Evolutionary conservation across 805 yeast genomes (phyloP), one percentile per base, ranked within the genome.

Genomic region (Wickerhamomyces chaumierensis): DNA sequence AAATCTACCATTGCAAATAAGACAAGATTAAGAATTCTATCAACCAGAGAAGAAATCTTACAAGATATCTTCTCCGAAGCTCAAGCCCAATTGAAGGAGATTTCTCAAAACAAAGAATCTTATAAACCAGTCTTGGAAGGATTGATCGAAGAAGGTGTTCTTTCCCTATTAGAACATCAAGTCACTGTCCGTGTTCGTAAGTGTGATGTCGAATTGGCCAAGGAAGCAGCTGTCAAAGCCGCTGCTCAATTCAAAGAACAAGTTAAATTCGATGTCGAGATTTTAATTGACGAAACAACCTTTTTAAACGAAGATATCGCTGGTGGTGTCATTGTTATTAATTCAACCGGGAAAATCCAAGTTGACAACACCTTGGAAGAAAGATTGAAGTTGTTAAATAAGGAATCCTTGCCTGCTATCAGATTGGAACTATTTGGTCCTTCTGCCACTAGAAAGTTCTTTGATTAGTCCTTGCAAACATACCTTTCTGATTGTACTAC

Each of bases 1-100:
- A 87, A 86, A 67, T 88, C 97, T 23, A 90, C 95, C 39, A 82
- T 92, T 57, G 87, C 90, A 47, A 92, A 92, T 71, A 87, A 92
- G 68, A 84, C 94, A 48, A 81, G 98, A 65, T 80, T 92, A 59
- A 82, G 87, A 66, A 78, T 90, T 28, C 75, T 92, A 50, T 71
- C 82, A 15, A 84, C 94, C 40, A 85, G 88, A 57, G 95, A 90
- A 56, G 77, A 78, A 49, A 76, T 85, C 13, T 66, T 92, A 51
- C 76, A 75, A 45, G 77, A 71, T 17, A 77, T 92, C 46, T 83
- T 88, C 51, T 79, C 75, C 39, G 73, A 65, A 12, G 82, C 96
- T 18, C 75, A 73, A 48, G 54, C 55, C 31, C 71, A 79, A 54
- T 73, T 92, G 63, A 69, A 69, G 52, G 60, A 65, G 41, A 61